Evolutionary conservation across 768 basidiomycete genomes (phyloP).

Genomic region (Coprinopsis strossmayeri): DNA sequence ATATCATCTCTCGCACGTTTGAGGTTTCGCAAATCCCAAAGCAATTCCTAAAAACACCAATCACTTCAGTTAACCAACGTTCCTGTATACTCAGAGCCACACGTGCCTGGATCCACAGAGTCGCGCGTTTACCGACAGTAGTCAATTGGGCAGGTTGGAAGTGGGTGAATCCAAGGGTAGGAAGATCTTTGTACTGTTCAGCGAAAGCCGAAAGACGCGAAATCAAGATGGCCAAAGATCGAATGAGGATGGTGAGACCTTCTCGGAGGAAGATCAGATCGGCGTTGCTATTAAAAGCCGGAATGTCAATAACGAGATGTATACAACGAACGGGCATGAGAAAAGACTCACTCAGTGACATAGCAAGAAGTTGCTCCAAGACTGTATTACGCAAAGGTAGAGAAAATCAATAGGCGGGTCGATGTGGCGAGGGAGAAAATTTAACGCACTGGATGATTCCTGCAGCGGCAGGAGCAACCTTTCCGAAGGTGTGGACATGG

Average conservation of each 20-base stretch:
- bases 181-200: conserved; percentile 76
- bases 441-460: conserved; percentile 90
- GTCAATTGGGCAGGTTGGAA: conserved; percentile 99
- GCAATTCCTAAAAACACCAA: conserved; percentile 82
- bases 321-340: background rate
- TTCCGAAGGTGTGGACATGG: conserved; percentile 96
- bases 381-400: conserved; percentile 29
- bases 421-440: background rate
- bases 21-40: conserved; percentile 95
- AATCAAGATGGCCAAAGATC: conserved; percentile 86
- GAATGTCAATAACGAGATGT: background rate
- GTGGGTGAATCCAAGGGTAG: conserved; percentile 96
- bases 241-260: conserved; percentile 77
- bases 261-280: conserved; percentile 95
- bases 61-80: too few relatives aligned
- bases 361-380: conserved; percentile 98
- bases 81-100: too few relatives aligned
- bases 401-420: background rate
- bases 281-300: conserved; percentile 63
- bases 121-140: conserved; percentile 95
- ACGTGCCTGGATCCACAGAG: conserved; percentile 88
- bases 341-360: conserved; percentile 81
- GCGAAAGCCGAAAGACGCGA: conserved; percentile 85
- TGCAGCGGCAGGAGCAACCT: conserved; percentile 88
- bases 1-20: conserved; percentile 85